Base-by-base conservation (phyloP, 768 basidiomycete species). In the Suillus hirtellus region DNA sequence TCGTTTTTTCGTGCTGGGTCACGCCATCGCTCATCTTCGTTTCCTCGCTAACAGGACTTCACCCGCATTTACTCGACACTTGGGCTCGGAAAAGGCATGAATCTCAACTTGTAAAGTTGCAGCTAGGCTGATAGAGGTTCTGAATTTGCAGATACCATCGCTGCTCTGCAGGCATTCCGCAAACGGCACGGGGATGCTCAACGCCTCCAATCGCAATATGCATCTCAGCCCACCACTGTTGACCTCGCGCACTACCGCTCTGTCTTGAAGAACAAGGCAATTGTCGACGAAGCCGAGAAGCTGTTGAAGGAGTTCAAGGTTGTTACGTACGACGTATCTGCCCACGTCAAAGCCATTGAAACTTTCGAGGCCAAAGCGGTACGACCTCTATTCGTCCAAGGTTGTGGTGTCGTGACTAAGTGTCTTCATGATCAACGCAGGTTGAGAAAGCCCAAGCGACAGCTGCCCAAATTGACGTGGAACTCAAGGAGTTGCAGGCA, bases 331-430 rank as follows among this genome's bases (percentile, higher is more conserved):
- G 96, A 99, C 73, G 91, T 95, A 63, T 79, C 78, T 69, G 83
- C 92, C 60, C 93, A 96, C 77, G 75, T 97, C 78, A 96, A 95
- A 79, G 95, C 93, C 52, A 97, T 99, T 70, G 95, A 96, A 74
- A 89, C 93, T 58, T 99, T 99, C 77, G 93, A 99, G 84, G 83
- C 86, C 65, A 97, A 96, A 80, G 97, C 97, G 66, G 96, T 98
- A 69, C 69, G 90, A 82, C 3, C 9, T 62, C 38, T 75, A 72
- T 56, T 35, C 61, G 38, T 65, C 66, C 50, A 49, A 68, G n/a
- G 37, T 53, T 17, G n/a, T 64, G 17, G 62, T 44, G 42, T 37
- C 46, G 27, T 34, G 17, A 19, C 21, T 7, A 27, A 60, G 17
- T 37, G 15, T 46, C n/a, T 24, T 65, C 21, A 65, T 43, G n/a